Evolutionary conservation across 306 rosid genomes (phyloP).

Genomic region (Fagus crenata): DNA sequence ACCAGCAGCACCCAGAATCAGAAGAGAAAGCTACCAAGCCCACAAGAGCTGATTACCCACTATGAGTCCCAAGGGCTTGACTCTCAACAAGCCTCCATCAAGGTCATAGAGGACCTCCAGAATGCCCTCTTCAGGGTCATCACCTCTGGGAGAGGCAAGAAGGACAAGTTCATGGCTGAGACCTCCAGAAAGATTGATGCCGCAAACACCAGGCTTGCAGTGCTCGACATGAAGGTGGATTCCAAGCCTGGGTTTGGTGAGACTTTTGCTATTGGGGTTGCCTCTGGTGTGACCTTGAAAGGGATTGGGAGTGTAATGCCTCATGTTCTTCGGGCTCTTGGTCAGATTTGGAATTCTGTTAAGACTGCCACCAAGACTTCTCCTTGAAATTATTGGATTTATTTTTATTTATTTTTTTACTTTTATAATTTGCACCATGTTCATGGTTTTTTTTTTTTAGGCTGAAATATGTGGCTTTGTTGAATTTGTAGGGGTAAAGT

Average conservation of each 20-base stretch:
- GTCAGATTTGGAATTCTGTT: conserved; percentile 69
- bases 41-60: conserved; percentile 68
- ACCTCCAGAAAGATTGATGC: conserved; percentile 66
- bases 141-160: conserved; percentile 66
- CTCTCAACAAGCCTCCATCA: conserved; percentile 60
- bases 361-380: conserved; percentile 36
- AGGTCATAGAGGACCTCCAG: conserved; percentile 89
- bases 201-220: conserved; percentile 44
- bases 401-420: too few species aligned
- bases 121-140: conserved; percentile 61
- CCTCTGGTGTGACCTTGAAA: conserved; percentile 62
- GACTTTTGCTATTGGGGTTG: conserved; percentile 67
- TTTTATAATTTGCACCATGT: too few species aligned
- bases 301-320: conserved; percentile 58
- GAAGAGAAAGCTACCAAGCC: conserved; percentile 54
- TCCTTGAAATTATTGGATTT: conserved; percentile 10
- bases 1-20: not conserved
- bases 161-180: conserved; percentile 51
- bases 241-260: conserved; percentile 76
- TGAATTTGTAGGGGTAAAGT: too few species aligned
- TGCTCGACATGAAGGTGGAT: conserved; percentile 76
- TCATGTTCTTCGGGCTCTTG: conserved; percentile 51
- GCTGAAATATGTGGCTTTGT: too few species aligned
- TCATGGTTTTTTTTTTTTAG: too few species aligned
- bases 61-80: conserved; percentile 82